Evolutionary conservation across 495 filamentous ascomycete species (phyloP), one percentile per base, ranked within the genome.

Genomic region (Trichoderma asperelloides): DNA sequence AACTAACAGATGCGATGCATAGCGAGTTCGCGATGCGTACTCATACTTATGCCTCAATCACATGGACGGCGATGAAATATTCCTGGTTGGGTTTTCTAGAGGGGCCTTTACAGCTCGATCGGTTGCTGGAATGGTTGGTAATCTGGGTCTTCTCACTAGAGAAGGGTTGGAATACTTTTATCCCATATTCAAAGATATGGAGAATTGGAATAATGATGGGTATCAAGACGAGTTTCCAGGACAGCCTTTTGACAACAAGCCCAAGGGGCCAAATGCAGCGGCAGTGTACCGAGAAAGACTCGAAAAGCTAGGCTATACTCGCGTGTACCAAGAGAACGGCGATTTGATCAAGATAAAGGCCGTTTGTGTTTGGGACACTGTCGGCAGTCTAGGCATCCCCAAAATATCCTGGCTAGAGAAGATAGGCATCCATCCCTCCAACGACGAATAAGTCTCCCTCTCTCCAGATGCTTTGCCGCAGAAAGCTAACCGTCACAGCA

Each of bases 71-170:
- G 89, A 91, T 70, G 87, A 91, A 69, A 89, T 91, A 55, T 79
- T 90, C 65, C 78, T 92, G 28, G 68, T 90, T 28, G 89, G 89
- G 11, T 92, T 91, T 76, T 90, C 88, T 30, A 81, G 89, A 3
- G 88, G 89, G 11, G 88, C 88, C n/a, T 92, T 87, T 70, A 91
- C 88, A 0, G 88, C 87, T 1, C 80, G 89, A 65, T 84, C 81
- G 40, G 85, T 91, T 57, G 84, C 84, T 41, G 85, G 85, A 11
- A 76, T 91, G 74, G 85, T 91, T 62, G 79, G 76, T 5, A 78
- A 83, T 55, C 74, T 91, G 2, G 88, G 88, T 0, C 74, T 91
- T 8, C 78, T 91, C 41, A 91, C 85, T 2, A 80, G 84, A 37
- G 79, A 82, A 25, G 89, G 88, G 15, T 81, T 90, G 78, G 83